Base-by-base conservation (phyloP, 2,329 filamentous ascomycete species). In the Xylaria sp. region DNA sequence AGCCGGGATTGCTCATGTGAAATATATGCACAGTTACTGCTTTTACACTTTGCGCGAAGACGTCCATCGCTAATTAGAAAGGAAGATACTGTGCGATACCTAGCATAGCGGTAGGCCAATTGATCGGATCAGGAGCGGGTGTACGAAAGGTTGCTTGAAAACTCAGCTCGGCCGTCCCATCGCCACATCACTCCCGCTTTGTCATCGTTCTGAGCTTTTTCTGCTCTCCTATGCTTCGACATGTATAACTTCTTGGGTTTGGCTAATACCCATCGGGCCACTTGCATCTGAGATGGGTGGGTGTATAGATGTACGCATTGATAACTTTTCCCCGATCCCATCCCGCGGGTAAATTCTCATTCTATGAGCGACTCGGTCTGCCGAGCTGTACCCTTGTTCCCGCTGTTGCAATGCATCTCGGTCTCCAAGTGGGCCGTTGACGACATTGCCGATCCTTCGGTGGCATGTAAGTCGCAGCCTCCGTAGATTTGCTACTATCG, bases 351-450 rank as follows among this genome's bases (percentile, higher is more conserved):
- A 64, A 67, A 67, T 63, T 23, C 31, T 58, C 20, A 68, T 64
- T 63, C 12, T 55, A 60, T 8, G 31, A 46, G 54, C 31, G 41
- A 28, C 31, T 25, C 44, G 18, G 58, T 44, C 31, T 44, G 63
- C 59, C 41, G 52, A 63, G 25, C 48, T 13, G 1, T 51, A 64
- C 55, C 66, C 60, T 31, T 48, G 61, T 34, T 65, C 55, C 60
- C 66, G 46, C 31, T 10, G 66, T 68, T 60, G 25, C 61, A 67
- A 10, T 65, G 66, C 66, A 68, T 64, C 18, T 20, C 61, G 61
- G 44, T 44, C 51, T 56, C 15, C 9, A n/a, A 31, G 52, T 57
- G 41, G 23, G n/a, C 34, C 48, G 2, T 31, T 10, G 8, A 39
- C 18, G 7, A 1, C 13, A 44, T 44, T 44, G 13, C 44, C 25